Evolutionary conservation across 108 stramenopile genomes (phyloP).

Genomic region (Schizochytrium sp.): DNA sequence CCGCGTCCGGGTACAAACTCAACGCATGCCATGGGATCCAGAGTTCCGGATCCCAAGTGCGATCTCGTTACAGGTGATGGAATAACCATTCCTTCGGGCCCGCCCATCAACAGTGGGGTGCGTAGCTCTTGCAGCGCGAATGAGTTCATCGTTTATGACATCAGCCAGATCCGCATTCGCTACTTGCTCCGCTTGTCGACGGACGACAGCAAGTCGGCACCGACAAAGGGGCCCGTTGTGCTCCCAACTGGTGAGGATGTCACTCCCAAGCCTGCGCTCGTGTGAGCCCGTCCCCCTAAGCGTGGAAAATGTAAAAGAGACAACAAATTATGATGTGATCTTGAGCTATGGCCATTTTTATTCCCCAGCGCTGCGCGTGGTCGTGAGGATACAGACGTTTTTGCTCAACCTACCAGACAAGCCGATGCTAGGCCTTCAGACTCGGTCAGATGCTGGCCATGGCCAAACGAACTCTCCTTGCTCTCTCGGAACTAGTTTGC

Average conservation of each 20-base stretch:
- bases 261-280: background rate
- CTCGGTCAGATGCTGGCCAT: too few relatives aligned
- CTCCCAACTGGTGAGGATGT: background rate
- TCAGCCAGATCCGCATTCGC: conserved; percentile 27
- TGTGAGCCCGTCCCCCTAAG: background rate
- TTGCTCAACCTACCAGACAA: too few relatives aligned
- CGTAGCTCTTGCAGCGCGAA: conserved; percentile 16
- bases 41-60: background rate
- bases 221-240: background rate
- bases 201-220: background rate
- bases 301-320: too few relatives aligned
- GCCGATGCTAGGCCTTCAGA: too few relatives aligned
- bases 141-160: conserved; percentile 38
- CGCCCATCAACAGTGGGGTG: background rate
- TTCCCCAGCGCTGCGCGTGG: too few relatives aligned
- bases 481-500: too few relatives aligned
- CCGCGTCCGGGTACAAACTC: background rate
- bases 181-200: conserved; percentile 24
- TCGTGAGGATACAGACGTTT: too few relatives aligned
- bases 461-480: too few relatives aligned
- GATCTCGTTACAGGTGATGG: background rate
- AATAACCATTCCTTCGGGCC: background rate
- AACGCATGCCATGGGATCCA: conserved; percentile 10
- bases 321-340: too few relatives aligned
- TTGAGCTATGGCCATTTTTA: too few relatives aligned